Conservation (phyloP, 306 rosid genomes). For the Cucumis melo region DNA sequence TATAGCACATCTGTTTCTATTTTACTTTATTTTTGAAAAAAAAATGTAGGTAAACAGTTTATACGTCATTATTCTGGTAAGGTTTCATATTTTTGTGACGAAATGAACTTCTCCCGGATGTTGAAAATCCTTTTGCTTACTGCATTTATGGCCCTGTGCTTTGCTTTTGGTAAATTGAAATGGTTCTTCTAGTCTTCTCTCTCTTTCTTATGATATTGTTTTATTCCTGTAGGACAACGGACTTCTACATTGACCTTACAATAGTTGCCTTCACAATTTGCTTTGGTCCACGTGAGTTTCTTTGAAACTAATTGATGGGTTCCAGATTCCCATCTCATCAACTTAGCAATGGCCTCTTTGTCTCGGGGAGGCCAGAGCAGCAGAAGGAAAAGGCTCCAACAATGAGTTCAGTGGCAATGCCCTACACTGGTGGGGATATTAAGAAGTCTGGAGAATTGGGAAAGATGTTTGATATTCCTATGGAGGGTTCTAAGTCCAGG, state of each 20-base stretch:
- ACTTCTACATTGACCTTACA: not conserved
- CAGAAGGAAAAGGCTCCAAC: conserved; percentile 91
- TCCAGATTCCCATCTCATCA: conserved; percentile 99
- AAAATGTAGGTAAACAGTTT: not conserved
- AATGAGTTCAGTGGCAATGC: conserved; percentile 97
- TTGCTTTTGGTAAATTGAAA: not conserved
- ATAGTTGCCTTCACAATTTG: not conserved
- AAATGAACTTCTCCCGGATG: not conserved
- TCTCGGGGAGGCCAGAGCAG: conserved; percentile 97
- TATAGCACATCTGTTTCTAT: not conserved
- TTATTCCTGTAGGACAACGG: not conserved
- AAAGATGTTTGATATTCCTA: conserved; percentile 93
- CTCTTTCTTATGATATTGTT: not conserved
- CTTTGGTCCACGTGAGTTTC: conserved; percentile 11
- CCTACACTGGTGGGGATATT: conserved; percentile 94
- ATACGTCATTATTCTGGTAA: not conserved
- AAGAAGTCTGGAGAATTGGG: conserved; percentile 92
- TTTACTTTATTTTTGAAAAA: too few species aligned
- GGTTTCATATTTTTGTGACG: not conserved
- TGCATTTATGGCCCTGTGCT: conserved; percentile 1
- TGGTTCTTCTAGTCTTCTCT: not conserved
- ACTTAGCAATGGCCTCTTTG: conserved; percentile 96
- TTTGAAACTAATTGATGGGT: conserved; percentile 58
- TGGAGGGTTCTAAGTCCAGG: conserved; percentile 83
- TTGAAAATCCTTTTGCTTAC: not conserved